phyloP scores from a whole-genome alignment of 768 basidiomycete species.

The Suillus plorans region DNA sequence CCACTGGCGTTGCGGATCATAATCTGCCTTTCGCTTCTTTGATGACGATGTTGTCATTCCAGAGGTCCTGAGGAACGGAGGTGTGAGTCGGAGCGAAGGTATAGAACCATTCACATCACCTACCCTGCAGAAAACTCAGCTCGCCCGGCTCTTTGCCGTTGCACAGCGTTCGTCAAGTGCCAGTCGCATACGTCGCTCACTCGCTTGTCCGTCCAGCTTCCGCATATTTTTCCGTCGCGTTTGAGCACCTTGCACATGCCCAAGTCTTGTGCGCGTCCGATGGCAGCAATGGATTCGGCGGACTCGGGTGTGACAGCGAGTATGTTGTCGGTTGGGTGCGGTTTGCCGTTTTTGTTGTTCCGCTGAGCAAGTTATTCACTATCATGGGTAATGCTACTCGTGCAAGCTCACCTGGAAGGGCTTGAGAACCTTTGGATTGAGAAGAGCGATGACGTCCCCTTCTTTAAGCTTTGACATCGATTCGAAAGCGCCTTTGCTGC shows the following conservation, averaged over 20 bases:
- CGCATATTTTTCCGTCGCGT: slow-evolving; percentile 79
- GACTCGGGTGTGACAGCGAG: slow-evolving; percentile 87
- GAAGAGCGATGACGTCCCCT: slow-evolving; percentile 86
- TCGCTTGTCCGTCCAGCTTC: slow-evolving; percentile 90
- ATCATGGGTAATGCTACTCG: neutral
- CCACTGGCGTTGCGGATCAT: slow-evolving; percentile 74
- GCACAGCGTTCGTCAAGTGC: slow-evolving; percentile 82
- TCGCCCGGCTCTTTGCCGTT: slow-evolving; percentile 68
- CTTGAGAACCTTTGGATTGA: slow-evolving; percentile 86
- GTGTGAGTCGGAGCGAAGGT: neutral
- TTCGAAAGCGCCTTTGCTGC: slow-evolving; percentile 92
- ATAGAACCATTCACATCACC: slow-evolving; percentile 23
- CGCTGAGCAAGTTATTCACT: neutral
- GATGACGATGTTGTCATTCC: slow-evolving; percentile 56
- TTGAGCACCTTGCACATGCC: slow-evolving; percentile 80
- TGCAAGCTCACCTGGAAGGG: slow-evolving; percentile 68
- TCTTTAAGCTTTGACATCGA: slow-evolving; percentile 80
- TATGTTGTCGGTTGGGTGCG: slow-evolving; percentile 78
- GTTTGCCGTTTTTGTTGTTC: slow-evolving; percentile 51
- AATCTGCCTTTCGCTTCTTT: slow-evolving; percentile 51
- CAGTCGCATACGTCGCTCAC: slow-evolving; percentile 88
- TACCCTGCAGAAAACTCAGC: slow-evolving; percentile 88
- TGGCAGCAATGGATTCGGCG: slow-evolving; percentile 73
- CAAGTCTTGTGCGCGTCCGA: slow-evolving; percentile 86
- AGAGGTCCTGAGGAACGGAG: slow-evolving; percentile 53